Evolutionary conservation across 169 alveolate genomes (phyloP).

Genomic region (Prorocentrum cordatum): DNA sequence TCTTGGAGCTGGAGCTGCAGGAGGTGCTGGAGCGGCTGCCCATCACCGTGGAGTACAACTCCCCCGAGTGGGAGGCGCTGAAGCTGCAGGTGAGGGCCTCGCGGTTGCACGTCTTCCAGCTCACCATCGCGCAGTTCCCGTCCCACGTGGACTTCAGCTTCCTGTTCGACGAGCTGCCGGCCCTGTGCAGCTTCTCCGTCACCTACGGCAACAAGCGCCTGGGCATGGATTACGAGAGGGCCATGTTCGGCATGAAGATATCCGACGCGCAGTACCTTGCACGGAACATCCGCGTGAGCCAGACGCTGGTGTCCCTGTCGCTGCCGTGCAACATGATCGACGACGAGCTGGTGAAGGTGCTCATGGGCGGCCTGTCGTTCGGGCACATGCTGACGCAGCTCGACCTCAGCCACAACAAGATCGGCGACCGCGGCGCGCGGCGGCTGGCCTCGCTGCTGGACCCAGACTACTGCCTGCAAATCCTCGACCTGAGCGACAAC

Average conservation of each 20-base stretch:
- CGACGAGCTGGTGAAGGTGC: slow-evolving; percentile 64
- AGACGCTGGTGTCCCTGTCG: slow-evolving; percentile 51
- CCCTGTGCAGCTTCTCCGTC: slow-evolving; percentile 49
- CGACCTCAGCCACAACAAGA: slow-evolving; percentile 58
- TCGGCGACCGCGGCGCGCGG: slow-evolving; percentile 68
- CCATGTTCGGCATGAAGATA: slow-evolving; percentile 72
- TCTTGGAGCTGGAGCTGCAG: slow-evolving; percentile 52
- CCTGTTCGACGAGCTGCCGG: slow-evolving; percentile 51
- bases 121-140: slow-evolving; percentile 53
- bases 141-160: slow-evolving; percentile 44
- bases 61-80: slow-evolving; percentile 63
- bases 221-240: slow-evolving; percentile 72
- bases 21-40: slow-evolving; percentile 63
- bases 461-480: slow-evolving; percentile 48
- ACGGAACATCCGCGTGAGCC: slow-evolving; percentile 38
- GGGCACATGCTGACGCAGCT: slow-evolving; percentile 67
- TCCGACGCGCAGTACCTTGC: slow-evolving; percentile 68
- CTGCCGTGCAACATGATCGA: slow-evolving; percentile 71
- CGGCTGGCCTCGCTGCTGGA: slow-evolving; percentile 32
- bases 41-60: slow-evolving; percentile 45
- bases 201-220: slow-evolving; percentile 68
- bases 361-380: slow-evolving; percentile 60
- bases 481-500: slow-evolving; percentile 58
- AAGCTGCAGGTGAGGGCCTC: slow-evolving; percentile 66
- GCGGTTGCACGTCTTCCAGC: slow-evolving; percentile 47